Base-by-base conservation (phyloP, 2,329 filamentous ascomycete genomes). In the Fusarium devonianum region DNA sequence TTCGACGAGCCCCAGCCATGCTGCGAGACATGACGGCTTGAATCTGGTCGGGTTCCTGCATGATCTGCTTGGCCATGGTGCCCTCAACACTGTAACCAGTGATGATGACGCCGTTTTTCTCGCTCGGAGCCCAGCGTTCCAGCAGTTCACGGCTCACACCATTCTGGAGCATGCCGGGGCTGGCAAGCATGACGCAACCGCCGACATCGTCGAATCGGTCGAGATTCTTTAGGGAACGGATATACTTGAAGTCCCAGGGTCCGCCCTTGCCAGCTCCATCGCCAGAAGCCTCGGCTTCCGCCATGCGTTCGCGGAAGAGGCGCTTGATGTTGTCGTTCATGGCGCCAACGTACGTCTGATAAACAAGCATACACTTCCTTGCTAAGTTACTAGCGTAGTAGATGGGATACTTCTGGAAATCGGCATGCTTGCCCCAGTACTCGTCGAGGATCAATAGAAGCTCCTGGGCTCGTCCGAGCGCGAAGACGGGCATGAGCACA, bases 291-390 rank as follows among this genome's bases (percentile, higher is more conserved):
- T 96, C 90, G 8, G 91, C 90, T 69, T 96, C 91, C 4, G 90
- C 91, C 85, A 96, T 95, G 36, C 91, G 86, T 71, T 95, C 92
- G 42, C 89, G 83, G 73, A 97, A 97, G n/a, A 96, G 82, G 9
- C 90, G 85, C 71, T 96, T 97, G 77, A 99, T 97, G 66, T 97
- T 97, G 67, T 97, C 93, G 70, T 99, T 99, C 94, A 99, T 99
- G 45, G 92, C 92, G 37, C 92, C 91, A 37, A 97, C 91, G 66
- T 97, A 99, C 2, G 94, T 99, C 71, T 97, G 94, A 69, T 99
- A 99, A 4, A 97, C 92, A 21, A 97, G 84, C 94, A 99, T 99
- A 75, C 94, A 99, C 73, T 96, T 94, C 56, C 93, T 81, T 1
- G 94, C 94, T 30, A 97, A 83, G 65, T 96, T 96, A 65, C 90